Evolutionary conservation across 202 grass and related monocot species (phyloP), one percentile per base, ranked within the genome.

Genomic region (Digitaria exilis): DNA sequence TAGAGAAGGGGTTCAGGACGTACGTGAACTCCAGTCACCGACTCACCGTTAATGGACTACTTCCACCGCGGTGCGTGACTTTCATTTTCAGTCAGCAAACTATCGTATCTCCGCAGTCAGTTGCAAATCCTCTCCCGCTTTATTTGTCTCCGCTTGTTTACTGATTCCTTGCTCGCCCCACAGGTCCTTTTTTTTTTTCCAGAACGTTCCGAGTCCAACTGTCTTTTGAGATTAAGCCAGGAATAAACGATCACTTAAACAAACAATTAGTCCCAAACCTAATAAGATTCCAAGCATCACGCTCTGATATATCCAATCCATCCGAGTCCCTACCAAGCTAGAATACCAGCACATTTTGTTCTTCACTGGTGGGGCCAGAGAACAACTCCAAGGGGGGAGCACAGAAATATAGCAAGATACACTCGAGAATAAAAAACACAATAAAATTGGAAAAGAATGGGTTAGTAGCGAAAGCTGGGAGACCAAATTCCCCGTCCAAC

Each of bases 401-500:
- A 42, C 39, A 25, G 39, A n/a, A 54, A 71, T 10, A 57, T 57
- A 31, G 7, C 16, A 32, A 37, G n/a, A 65, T 51, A 80, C 48
- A 69, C 22, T 32, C 18, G 69, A 6, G 69, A 72, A 72, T 60
- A 61, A 4, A 15, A 46, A 16, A 24, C 19, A 55, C n/a, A 35
- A 45, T 25, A 65, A 56, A 77, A 25, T 1, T 18, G 1, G 1
- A 57, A 65, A 57, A 71, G 32, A 79, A 76, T 16, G 39, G 79
- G 79, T 82, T 61, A 74, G 79, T 35, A 52, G 45, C 58, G 28
- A 86, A 90, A 90, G 84, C 68, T 35, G 25, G 78, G 71, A 80
- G 71, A 81, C 81, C 65, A 73, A 91, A 87, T 80, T 91, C 85
- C 81, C 54, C 65, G 24, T 87, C 85, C 89, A 91, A 91, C 85